These are phyloP conservation scores for Tilletia walkeri DNA, from an alignment of 1,284 basidiomycete genomes.

Conservation along the genomic window DNA sequence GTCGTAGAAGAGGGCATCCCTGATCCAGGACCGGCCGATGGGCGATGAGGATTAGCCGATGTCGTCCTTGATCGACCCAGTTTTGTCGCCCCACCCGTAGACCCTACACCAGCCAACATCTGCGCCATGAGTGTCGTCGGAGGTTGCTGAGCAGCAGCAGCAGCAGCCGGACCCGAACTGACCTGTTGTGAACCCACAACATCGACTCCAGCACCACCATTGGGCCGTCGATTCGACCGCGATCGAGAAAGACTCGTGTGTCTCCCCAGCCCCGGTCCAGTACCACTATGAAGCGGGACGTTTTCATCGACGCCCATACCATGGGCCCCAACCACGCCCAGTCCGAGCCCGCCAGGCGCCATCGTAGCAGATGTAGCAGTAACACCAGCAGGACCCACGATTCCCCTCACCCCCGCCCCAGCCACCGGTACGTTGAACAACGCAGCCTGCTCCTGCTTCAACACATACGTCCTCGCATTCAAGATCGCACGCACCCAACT, in stretches of 20 bases:
- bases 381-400: neutral
- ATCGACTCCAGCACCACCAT: neutral
- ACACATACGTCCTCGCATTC: slow-evolving; percentile 50
- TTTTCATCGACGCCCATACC: too few relatives aligned
- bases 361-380: neutral
- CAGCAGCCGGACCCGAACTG: neutral
- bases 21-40: neutral
- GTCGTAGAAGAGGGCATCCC: neutral
- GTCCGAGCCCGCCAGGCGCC: neutral
- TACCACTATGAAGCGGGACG: neutral
- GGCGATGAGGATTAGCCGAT: neutral
- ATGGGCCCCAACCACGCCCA: too few relatives aligned
- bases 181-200: neutral
- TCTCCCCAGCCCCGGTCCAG: neutral
- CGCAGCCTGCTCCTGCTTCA: slow-evolving; percentile 46
- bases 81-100: neutral
- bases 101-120: slow-evolving; percentile 4
- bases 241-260: slow-evolving; percentile 14
- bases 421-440: slow-evolving; percentile 37
- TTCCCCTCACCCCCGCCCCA: neutral
- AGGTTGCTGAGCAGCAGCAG: too few relatives aligned
- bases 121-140: slow-evolving; percentile 1
- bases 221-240: neutral
- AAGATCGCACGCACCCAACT: slow-evolving; percentile 51
- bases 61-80: too few relatives aligned